Conservation (phyloP, 768 basidiomycete species). For the Auricularia auricula-judae region DNA sequence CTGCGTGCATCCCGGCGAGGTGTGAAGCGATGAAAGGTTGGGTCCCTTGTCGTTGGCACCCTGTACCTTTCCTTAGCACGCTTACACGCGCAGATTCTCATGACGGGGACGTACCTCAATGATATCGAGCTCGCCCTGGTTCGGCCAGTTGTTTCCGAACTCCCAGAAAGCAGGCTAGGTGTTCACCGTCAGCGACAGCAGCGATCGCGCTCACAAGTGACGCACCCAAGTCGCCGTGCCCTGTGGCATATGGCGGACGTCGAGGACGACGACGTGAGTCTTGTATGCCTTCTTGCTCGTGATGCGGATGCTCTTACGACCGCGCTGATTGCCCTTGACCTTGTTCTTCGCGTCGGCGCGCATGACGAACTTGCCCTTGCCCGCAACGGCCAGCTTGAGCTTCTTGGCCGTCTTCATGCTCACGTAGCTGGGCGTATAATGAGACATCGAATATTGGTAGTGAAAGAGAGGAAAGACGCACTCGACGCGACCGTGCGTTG, state of each 20-base stretch:
- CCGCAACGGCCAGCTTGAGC: slow-evolving; percentile 46
- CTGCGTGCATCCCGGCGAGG: slow-evolving; percentile 38
- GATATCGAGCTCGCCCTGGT: slow-evolving; percentile 14
- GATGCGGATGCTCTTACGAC: slow-evolving; percentile 49
- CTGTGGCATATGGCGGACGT: slow-evolving; percentile 7
- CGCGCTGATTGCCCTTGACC: slow-evolving; percentile 31
- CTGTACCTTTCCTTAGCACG: background rate
- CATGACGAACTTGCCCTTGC: slow-evolving; percentile 40
- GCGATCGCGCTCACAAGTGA: background rate
- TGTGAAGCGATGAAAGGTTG: slow-evolving; percentile 48
- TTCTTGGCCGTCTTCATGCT: slow-evolving; percentile 34
- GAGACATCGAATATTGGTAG: background rate
- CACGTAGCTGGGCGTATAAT: background rate
- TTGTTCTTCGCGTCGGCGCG: slow-evolving; percentile 41
- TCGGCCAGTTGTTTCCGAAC: slow-evolving; percentile 7
- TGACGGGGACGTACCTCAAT: slow-evolving; percentile 7
- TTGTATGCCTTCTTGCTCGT: slow-evolving; percentile 40
- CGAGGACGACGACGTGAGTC: slow-evolving; percentile 36
- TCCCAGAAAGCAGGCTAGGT: background rate
- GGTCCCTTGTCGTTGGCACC: background rate
- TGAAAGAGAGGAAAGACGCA: background rate
- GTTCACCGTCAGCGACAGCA: background rate
- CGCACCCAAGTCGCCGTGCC: slow-evolving; percentile 4
- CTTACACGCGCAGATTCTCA: too few species aligned
- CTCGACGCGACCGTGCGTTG: background rate